A percentile compares a stretch with the other conserved stretches of the same genome.
These are phyloP conservation scores for Blastobotrys attinorum DNA, from an alignment of 805 yeast species.

Conservation along the genomic window DNA sequence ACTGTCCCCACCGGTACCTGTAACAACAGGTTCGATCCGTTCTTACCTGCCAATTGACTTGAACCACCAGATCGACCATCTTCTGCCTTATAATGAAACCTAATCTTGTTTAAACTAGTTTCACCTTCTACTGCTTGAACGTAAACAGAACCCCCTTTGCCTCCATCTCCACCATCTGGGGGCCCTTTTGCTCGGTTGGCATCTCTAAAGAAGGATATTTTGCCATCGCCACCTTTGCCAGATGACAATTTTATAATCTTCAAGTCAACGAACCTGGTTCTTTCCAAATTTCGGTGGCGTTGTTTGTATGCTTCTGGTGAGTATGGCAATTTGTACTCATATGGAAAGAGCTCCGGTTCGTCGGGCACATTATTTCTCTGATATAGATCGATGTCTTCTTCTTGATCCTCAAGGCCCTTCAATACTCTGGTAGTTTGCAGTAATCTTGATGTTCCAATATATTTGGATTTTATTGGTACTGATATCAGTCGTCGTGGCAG, in stretches of 20 bases:
- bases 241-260: constrained; percentile 57
- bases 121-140: constrained; percentile 71
- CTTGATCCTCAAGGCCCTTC: constrained; percentile 1
- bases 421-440: background rate
- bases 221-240: constrained; percentile 88
- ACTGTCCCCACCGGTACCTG: constrained; percentile 91
- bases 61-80: constrained; percentile 66
- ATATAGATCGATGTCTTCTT: constrained; percentile 1
- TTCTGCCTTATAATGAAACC: constrained; percentile 60
- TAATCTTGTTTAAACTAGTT: constrained; percentile 62
- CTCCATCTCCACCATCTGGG: constrained; percentile 99
- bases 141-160: constrained; percentile 81
- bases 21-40: constrained; percentile 70
- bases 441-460: no score
- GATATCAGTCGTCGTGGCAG: no score
- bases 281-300: constrained; percentile 10
- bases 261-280: constrained; percentile 47
- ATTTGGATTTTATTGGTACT: background rate
- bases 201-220: constrained; percentile 78
- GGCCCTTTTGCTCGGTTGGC: constrained; percentile 84
- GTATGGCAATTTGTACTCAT: constrained; percentile 16
- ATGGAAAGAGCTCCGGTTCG: background rate
- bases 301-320: constrained; percentile 14
- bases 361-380: constrained; percentile 2
- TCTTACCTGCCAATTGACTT: constrained; percentile 77